Evolutionary conservation across 2,329 filamentous ascomycete genomes (phyloP).

Genomic region (Tolypocladium paradoxum): DNA sequence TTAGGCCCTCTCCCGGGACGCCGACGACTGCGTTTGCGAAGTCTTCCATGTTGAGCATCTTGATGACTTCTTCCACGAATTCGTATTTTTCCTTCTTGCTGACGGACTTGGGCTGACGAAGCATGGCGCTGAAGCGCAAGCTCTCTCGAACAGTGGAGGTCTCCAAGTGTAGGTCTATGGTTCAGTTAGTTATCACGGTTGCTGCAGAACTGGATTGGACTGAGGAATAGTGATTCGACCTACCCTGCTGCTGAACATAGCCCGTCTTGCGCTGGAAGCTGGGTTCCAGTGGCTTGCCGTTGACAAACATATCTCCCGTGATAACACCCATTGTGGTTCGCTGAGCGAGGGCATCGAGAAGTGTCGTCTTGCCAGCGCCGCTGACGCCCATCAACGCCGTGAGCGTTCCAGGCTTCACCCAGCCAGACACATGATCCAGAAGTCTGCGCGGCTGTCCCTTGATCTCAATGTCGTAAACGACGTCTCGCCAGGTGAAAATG

Average conservation of each 20-base stretch:
- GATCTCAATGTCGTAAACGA: slow-evolving; percentile 62
- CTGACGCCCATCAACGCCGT: slow-evolving; percentile 65
- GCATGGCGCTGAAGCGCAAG: slow-evolving; percentile 43
- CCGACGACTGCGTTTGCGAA: slow-evolving; percentile 58
- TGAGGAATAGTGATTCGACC: background rate
- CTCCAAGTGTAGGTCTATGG: slow-evolving; percentile 40
- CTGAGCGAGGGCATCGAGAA: slow-evolving; percentile 30
- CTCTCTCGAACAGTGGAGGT: slow-evolving; percentile 46
- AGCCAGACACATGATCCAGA: slow-evolving; percentile 71
- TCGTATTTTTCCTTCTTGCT: slow-evolving; percentile 46
- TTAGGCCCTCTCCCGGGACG: slow-evolving; percentile 48
- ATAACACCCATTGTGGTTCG: slow-evolving; percentile 51
- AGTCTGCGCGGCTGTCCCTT: slow-evolving; percentile 62
- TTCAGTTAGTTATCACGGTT: slow-evolving; percentile 1
- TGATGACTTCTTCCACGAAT: slow-evolving; percentile 54
- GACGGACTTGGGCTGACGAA: slow-evolving; percentile 44
- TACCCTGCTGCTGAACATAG: slow-evolving; percentile 56
- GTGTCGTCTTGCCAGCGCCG: slow-evolving; percentile 32
- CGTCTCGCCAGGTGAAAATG: slow-evolving; percentile 70
- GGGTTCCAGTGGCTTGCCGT: slow-evolving; percentile 42
- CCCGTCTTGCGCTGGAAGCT: slow-evolving; percentile 56
- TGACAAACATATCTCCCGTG: slow-evolving; percentile 56
- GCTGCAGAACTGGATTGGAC: no score
- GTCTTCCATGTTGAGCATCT: slow-evolving; percentile 56
- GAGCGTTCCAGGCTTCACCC: slow-evolving; percentile 81